Evolutionary conservation across 2,329 filamentous ascomycete genomes (phyloP).

Genomic region (Geoglossum cookeanum): DNA sequence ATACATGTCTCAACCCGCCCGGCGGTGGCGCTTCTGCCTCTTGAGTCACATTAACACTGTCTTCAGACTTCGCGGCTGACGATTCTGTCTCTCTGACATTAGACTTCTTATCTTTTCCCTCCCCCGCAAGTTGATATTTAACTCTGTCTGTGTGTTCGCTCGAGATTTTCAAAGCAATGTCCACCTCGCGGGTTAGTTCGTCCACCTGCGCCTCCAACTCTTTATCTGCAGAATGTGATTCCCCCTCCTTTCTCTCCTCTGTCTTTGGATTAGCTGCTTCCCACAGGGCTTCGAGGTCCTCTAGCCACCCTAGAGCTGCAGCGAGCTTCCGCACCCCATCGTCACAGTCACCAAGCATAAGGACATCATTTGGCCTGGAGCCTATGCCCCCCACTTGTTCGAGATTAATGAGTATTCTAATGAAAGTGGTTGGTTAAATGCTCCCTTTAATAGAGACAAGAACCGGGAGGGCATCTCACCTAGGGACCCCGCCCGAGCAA

Average conservation of each 20-base stretch:
- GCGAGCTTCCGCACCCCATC: conserved; percentile 61
- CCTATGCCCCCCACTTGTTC: conserved; percentile 69
- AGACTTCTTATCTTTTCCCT: neutral
- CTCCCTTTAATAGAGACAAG: too few species aligned
- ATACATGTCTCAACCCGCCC: neutral
- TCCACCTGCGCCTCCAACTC: conserved; percentile 36
- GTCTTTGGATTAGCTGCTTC: conserved; percentile 35
- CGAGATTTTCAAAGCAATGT: conserved; percentile 32
- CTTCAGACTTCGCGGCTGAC: neutral
- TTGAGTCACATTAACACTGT: neutral
- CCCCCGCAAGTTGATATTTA: neutral
- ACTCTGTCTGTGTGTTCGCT: conserved; percentile 22
- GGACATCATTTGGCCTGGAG: conserved; percentile 60
- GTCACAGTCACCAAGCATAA: conserved; percentile 70
- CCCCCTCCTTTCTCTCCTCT: conserved; percentile 1
- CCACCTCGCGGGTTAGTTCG: conserved; percentile 37
- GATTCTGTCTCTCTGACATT: neutral
- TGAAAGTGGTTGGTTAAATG: neutral
- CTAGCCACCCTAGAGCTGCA: conserved; percentile 61
- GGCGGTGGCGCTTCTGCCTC: neutral
- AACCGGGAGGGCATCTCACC: conserved; percentile 18
- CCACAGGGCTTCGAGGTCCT: conserved; percentile 68
- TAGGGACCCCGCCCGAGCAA: conserved; percentile 42
- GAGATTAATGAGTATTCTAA: conserved; percentile 58
- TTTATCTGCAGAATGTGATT: conserved; percentile 32